Evolutionary conservation across 768 basidiomycete species (phyloP), one percentile per base, ranked within the genome.

Genomic region (Multifurca ochricompacta): DNA sequence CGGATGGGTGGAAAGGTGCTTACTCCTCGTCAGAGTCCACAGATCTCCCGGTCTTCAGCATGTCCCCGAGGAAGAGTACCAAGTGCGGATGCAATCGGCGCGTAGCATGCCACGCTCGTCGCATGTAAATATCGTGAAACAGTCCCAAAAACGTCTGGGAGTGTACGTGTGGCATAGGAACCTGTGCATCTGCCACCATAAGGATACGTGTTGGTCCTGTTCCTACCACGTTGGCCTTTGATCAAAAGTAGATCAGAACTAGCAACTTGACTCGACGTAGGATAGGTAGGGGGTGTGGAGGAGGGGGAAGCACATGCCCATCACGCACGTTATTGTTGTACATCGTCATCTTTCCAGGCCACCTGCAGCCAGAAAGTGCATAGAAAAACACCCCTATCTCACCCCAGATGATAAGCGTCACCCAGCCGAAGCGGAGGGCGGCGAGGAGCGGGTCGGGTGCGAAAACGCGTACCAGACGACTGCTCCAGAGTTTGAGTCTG

Each of bases 21-120:
- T 66, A 93, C 93, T 93, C 87, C 43, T 69, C 69, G 43, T 80
- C 77, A 3, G 77, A 67, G 75, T 85, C 85, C 9, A 71, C 73
- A 32, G 76, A 72, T 49, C 89, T 74, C 2, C 91, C 92, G 43
- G 77, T 80, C 61, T 94, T 90, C 80, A 95, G 81, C 89, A 95
- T 88, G 66, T 96, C 92, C 23, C 94, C 94, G 19, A 93, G 73
- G 59, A 95, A 87, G 2, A 96, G 70, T 3, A 95, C 79, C 8
- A 71, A 77, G 64, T 94, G 80, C 10, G 92, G 86, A 19, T 68
- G 71, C 46, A 81, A 71, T 6, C 71, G 69, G 36, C 79, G 71
- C 3, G 81, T 80, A 3, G 76, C 81, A 51, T 76, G 75, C 92
- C 92, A 96, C 65, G 76, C 85, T 70, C 91, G 91, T 34, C 87